Percentiles rank a stretch among this genome's conserved stretches.
These are phyloP conservation scores for Epichloe bromicola DNA, from an alignment of 2,329 filamentous ascomycete genomes.

Conservation along the genomic window DNA sequence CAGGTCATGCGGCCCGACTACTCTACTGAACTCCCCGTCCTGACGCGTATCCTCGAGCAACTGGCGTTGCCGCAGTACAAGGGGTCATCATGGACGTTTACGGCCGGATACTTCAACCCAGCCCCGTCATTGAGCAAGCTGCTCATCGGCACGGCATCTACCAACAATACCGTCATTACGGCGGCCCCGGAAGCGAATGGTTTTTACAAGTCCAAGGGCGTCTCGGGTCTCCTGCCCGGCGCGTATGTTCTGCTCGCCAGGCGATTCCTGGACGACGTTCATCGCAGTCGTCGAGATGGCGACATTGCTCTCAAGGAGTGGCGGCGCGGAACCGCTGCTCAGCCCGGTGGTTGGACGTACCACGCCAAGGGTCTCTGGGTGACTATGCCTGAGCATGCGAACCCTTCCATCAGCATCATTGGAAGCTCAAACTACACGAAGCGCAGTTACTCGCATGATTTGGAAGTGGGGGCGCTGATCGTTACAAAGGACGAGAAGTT, in stretches of 20 bases:
- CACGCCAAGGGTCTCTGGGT: slow-evolving; percentile 96
- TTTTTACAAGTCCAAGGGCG: slow-evolving; percentile 77
- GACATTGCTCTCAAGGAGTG: slow-evolving; percentile 74
- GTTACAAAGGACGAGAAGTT: slow-evolving; percentile 65
- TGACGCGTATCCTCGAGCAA: slow-evolving; percentile 60
- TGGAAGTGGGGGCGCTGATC: slow-evolving; percentile 80
- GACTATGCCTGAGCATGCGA: slow-evolving; percentile 50
- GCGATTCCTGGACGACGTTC: slow-evolving; percentile 56
- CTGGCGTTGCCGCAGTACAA: slow-evolving; percentile 51
- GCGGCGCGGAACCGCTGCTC: slow-evolving; percentile 67
- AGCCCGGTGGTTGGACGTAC: slow-evolving; percentile 86
- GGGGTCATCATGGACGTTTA: slow-evolving; percentile 82
- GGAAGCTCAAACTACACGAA: slow-evolving; percentile 96
- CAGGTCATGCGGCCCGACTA: slow-evolving; percentile 66
- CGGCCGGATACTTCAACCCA: slow-evolving; percentile 97
- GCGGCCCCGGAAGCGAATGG: slow-evolving; percentile 90
- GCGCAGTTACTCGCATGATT: slow-evolving; percentile 78
- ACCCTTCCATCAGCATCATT: slow-evolving; percentile 68
- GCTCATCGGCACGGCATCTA: slow-evolving; percentile 59
- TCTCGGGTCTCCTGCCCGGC: slow-evolving; percentile 80
- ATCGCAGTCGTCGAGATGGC: slow-evolving; percentile 31
- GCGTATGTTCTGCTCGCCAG: slow-evolving; percentile 84
- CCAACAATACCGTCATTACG: slow-evolving; percentile 71
- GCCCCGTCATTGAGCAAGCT: slow-evolving; percentile 70
- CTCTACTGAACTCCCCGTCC: slow-evolving; percentile 77